Percentiles rank a stretch among this genome's conserved stretches.
Evolutionary conservation across 2,329 filamentous ascomycete species (phyloP).

Genomic region (Mycosphaerelloides madeirae): DNA sequence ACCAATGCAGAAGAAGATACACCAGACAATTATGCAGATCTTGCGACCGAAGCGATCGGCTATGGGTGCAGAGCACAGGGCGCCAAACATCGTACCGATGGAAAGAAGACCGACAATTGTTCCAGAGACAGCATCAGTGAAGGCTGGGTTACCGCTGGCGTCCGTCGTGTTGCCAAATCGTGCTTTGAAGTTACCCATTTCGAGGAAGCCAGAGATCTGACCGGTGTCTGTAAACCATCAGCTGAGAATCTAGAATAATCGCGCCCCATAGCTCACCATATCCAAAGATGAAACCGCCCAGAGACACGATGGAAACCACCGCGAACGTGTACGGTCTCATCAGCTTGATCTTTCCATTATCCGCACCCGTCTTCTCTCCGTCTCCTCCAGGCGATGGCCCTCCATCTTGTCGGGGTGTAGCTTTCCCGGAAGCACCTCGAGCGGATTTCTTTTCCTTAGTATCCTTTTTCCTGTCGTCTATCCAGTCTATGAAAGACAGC

Average conservation of each 20-base stretch:
- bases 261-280: constrained; percentile 30
- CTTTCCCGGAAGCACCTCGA: constrained; percentile 1
- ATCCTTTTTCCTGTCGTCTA: no score
- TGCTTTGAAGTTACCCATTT: constrained; percentile 53
- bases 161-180: constrained; percentile 43
- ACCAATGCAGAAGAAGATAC: constrained; percentile 60
- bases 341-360: constrained; percentile 21
- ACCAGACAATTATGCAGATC: constrained; percentile 57
- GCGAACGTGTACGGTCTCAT: constrained; percentile 28
- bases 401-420: constrained; percentile 8
- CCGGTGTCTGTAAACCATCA: constrained; percentile 46
- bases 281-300: constrained; percentile 37
- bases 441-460: not conserved
- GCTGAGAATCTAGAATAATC: not conserved
- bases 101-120: constrained; percentile 58
- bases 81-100: constrained; percentile 57
- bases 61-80: constrained; percentile 55
- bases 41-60: constrained; percentile 60
- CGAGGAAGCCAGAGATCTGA: constrained; percentile 59
- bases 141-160: constrained; percentile 38
- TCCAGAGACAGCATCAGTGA: constrained; percentile 57
- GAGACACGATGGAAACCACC: constrained; percentile 33
- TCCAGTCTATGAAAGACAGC: no score
- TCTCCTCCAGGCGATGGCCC: constrained; percentile 5
- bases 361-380: constrained; percentile 21